Percentiles rank a stretch among this genome's conserved stretches.
phyloP scores from a whole-genome alignment of 176 grass and related monocot genomes.

The Bromus sterilis region DNA sequence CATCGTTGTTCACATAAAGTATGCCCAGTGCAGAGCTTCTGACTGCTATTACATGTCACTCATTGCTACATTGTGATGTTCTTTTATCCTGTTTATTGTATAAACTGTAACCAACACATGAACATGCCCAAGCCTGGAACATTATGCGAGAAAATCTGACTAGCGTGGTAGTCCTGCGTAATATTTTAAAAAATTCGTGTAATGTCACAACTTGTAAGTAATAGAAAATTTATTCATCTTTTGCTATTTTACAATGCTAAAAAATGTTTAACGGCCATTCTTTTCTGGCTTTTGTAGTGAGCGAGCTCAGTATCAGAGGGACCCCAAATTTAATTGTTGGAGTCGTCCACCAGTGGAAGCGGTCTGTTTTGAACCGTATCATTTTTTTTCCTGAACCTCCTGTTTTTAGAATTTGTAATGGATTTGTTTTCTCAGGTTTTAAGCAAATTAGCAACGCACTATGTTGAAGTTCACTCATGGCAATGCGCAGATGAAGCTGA shows the following conservation, averaged over 20 bases:
- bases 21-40: background rate
- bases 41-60: background rate
- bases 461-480: constrained; percentile 65
- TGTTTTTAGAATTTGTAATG: background rate
- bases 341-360: constrained; percentile 63
- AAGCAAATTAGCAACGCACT: constrained; percentile 70
- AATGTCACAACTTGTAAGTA: background rate
- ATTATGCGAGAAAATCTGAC: background rate
- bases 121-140: background rate
- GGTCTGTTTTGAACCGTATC: no score
- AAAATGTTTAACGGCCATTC: background rate
- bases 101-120: background rate
- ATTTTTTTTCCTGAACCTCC: background rate
- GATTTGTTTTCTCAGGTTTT: constrained; percentile 34
- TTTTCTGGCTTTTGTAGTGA: constrained; percentile 49
- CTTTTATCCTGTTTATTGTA: background rate
- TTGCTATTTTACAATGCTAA: background rate
- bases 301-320: constrained; percentile 64
- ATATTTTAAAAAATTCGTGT: background rate
- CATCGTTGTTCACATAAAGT: background rate
- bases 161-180: background rate
- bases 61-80: background rate
- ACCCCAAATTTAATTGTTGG: constrained; percentile 45
- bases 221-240: background rate
- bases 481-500: constrained; percentile 91